A percentile compares a stretch with the other conserved stretches of the same genome.
These are phyloP conservation scores for Epichloe sp. DNA, from an alignment of 2,329 filamentous ascomycete genomes.

Conservation along the genomic window DNA sequence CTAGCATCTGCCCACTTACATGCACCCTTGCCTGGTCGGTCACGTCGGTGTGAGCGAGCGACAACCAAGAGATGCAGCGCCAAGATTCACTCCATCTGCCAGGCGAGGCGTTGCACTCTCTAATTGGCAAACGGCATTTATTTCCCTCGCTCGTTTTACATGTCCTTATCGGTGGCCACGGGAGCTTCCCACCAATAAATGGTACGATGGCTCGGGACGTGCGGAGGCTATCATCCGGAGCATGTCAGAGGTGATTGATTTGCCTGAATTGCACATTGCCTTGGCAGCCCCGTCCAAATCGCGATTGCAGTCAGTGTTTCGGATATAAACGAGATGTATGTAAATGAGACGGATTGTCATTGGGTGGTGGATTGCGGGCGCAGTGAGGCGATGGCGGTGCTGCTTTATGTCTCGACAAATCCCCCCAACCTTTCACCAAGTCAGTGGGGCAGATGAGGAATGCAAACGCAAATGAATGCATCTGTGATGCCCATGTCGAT, in stretches of 20 bases:
- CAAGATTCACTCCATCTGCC: background rate
- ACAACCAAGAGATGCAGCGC: background rate
- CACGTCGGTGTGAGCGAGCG: background rate
- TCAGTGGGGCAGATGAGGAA: background rate
- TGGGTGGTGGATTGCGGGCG: background rate
- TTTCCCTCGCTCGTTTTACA: background rate
- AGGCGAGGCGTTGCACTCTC: constrained; percentile 2
- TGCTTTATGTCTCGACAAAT: background rate
- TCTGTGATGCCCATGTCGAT: too few species aligned
- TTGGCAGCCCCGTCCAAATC: background rate
- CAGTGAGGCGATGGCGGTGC: background rate
- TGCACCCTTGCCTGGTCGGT: background rate
- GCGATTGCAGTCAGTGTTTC: too few species aligned
- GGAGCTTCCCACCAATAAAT: background rate
- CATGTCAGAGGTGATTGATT: background rate
- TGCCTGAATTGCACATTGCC: background rate
- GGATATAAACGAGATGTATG: too few species aligned
- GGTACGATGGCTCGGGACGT: background rate
- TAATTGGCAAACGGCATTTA: background rate
- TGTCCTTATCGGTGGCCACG: background rate
- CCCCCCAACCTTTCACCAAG: background rate
- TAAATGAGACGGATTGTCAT: background rate
- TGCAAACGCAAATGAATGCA: background rate
- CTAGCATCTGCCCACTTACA: background rate
- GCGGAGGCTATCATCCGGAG: background rate